Base-by-base conservation (phyloP, 176 grass and related monocot genomes). In the Musa schizocarpa region DNA sequence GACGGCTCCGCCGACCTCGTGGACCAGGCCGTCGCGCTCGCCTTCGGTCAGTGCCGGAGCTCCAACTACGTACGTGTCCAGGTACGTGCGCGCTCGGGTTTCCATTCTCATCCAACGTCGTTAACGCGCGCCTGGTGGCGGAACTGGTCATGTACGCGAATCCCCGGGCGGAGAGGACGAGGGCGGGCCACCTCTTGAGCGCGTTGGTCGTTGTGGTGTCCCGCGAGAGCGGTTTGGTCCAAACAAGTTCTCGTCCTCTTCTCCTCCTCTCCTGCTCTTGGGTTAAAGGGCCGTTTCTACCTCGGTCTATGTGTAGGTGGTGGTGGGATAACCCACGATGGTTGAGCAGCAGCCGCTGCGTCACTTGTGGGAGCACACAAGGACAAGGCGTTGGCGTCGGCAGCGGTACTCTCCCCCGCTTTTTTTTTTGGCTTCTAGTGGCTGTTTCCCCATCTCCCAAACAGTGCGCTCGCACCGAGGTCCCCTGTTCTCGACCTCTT, bases 51-150 rank as follows among this genome's bases (percentile, higher is more conserved):
- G 83, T 85, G 87, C 82, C 90, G 87, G 61, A 82, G 82, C 4
- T 87, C 96, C 59, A 94, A 95, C 64, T 99, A 99, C 80, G 80
- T 99, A 61, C 88, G 96, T 77, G 87, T 99, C 71, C 96, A 99
- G 91, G 96, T 98, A 56, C 73, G 13, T 34, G 63, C 53, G 17
- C 54, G 53, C 56, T 58, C 75, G 48, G 62, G 50, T 34, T 43
- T 24, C 22, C 9, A 48, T 6, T 11, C 62, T 23, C 8, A 26
- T 50, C n/a, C 25, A 12, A 52, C 12, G 57, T 1, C 71, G 16
- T 62, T 59, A 11, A 26, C 59, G 26, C 68, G 81, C 65, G 63
- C 76, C 63, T 54, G 52, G 48, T 73, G 68, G 65, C 64, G 50
- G 23, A 13, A n/a, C n/a, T n/a, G 57, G 57, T 8, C 57, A 7